A percentile compares a stretch with the other conserved stretches of the same genome.
phyloP scores from a whole-genome alignment of 1,284 basidiomycete genomes.

The Earliella scabrosa region DNA sequence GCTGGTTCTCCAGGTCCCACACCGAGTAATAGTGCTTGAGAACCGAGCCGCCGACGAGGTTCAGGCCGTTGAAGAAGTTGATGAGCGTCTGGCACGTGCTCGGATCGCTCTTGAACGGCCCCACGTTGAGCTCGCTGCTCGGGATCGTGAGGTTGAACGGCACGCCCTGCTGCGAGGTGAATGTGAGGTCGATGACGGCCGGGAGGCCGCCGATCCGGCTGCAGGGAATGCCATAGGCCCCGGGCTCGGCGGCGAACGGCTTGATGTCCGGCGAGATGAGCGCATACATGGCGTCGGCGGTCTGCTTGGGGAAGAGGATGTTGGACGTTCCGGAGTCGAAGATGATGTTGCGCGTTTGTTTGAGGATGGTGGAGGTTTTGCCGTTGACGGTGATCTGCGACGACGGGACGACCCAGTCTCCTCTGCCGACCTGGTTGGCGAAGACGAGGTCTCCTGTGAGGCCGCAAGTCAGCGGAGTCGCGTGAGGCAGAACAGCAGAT shows the following conservation, averaged over 20 bases:
- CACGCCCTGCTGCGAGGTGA: conserved; percentile 48
- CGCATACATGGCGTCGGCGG: conserved; percentile 58
- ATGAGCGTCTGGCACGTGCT: conserved; percentile 57
- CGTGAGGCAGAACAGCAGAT: not conserved
- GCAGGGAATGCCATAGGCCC: conserved; percentile 61
- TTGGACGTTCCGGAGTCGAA: conserved; percentile 65
- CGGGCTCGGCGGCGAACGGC: conserved; percentile 50
- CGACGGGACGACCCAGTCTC: conserved; percentile 52
- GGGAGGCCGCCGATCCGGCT: conserved; percentile 46
- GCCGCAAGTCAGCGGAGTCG: not conserved
- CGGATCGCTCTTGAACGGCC: conserved; percentile 53
- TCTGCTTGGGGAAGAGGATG: conserved; percentile 50
- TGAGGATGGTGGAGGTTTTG: conserved; percentile 47
- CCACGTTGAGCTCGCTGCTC: conserved; percentile 56
- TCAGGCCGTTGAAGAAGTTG: conserved; percentile 55
- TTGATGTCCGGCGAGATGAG: conserved; percentile 60
- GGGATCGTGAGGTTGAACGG: conserved; percentile 61
- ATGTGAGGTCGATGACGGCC: conserved; percentile 53
- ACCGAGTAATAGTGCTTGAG: conserved; percentile 63
- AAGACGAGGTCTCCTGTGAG: conserved; percentile 46
- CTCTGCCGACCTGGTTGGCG: conserved; percentile 40
- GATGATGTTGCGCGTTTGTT: conserved; percentile 46
- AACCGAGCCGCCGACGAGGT: conserved; percentile 54
- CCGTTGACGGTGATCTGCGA: conserved; percentile 56
- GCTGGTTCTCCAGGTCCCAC: conserved; percentile 52